These are phyloP conservation scores for Alopecurus myosuroides DNA, from an alignment of 176 grass and related monocot genomes.

Conservation along the genomic window DNA sequence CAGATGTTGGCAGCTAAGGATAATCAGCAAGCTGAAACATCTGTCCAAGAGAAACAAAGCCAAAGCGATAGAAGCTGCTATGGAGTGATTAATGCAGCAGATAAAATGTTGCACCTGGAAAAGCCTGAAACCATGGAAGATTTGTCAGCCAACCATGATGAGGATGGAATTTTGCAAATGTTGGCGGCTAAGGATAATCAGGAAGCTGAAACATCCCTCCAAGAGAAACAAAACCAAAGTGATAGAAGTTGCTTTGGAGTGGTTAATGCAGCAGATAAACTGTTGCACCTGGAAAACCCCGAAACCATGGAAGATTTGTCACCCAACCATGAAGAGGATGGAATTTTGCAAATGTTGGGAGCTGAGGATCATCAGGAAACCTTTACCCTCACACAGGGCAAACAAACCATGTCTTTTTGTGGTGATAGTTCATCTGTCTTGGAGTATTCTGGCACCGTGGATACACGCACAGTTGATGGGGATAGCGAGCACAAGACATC, in stretches of 20 bases:
- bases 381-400: background rate
- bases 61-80: background rate
- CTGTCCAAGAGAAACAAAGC: constrained; percentile 12
- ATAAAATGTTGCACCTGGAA: background rate
- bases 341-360: background rate
- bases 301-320: constrained; percentile 21
- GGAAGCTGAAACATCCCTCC: constrained; percentile 6
- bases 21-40: constrained; percentile 12
- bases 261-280: constrained; percentile 15
- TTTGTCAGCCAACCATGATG: background rate
- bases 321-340: background rate
- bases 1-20: too few relatives aligned
- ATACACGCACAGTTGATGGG: background rate
- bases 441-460: background rate
- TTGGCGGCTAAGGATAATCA: too few relatives aligned
- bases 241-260: background rate
- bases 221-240: constrained; percentile 7
- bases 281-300: background rate
- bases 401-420: background rate
- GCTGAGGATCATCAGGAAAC: background rate
- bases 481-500: background rate
- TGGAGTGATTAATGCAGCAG: constrained; percentile 19
- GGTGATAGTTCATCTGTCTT: constrained; percentile 22
- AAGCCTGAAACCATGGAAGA: constrained; percentile 8
- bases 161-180: background rate